A percentile compares a stretch with the other conserved stretches of the same genome.
phyloP scores from a whole-genome alignment of 306 rosid species.

The Canavalia ensiformis region DNA sequence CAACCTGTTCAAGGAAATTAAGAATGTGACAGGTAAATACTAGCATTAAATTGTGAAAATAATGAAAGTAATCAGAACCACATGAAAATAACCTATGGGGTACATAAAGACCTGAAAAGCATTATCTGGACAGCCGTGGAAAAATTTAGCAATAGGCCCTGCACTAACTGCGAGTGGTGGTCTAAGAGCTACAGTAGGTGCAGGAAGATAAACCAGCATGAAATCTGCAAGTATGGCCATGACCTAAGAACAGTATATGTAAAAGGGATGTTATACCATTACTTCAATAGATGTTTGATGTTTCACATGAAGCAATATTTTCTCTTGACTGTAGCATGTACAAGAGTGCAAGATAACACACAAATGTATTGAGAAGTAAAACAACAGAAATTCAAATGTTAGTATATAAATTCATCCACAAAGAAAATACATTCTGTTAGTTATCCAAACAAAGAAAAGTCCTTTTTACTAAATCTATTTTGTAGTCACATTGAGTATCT shows the following conservation, averaged over 20 bases:
- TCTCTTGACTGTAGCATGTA: conserved; percentile 12
- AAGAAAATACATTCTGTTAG: not conserved
- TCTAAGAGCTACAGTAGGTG: conserved; percentile 88
- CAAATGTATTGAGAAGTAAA: not conserved
- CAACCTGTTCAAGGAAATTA: conserved; percentile 54
- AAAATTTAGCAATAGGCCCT: conserved; percentile 81
- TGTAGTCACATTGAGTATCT: not conserved
- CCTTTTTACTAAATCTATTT: not conserved
- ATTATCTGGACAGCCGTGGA: conserved; percentile 94
- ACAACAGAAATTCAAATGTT: not conserved
- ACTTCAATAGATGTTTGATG: conserved; percentile 14
- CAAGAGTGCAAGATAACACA: conserved; percentile 7
- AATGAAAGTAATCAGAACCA: conserved; percentile 23
- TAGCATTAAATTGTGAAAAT: conserved; percentile 14
- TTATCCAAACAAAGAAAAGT: conserved; percentile 33
- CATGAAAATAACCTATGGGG: not conserved
- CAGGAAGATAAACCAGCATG: conserved; percentile 94
- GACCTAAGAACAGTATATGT: conserved; percentile 58
- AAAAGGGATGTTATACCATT: conserved; percentile 16
- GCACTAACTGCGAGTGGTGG: conserved; percentile 74
- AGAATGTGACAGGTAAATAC: conserved; percentile 34
- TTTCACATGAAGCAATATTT: conserved; percentile 25
- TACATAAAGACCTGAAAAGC: conserved; percentile 81
- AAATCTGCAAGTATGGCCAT: conserved; percentile 98
- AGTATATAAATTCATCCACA: not conserved